Percentiles rank a stretch among this genome's conserved stretches.
These are phyloP conservation scores for Pestalotiopsis sp. DNA, from an alignment of 2,329 filamentous ascomycete species.

Conservation along the genomic window DNA sequence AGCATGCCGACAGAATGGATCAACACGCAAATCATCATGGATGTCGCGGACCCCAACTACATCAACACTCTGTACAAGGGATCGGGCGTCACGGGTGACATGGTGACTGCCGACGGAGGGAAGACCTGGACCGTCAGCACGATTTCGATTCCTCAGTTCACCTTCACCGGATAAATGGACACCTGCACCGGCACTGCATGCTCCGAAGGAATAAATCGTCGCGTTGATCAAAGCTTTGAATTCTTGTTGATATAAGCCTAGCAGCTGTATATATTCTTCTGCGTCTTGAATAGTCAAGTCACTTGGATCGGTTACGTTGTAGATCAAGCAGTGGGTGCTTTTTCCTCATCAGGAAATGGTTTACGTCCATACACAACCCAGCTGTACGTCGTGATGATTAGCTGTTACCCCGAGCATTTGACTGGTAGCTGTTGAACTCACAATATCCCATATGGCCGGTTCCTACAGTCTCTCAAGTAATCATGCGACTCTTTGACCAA, in stretches of 20 bases:
- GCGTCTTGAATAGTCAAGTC: too few species aligned
- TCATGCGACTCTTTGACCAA: neutral
- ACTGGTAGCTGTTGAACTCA: neutral
- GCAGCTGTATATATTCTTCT: too few species aligned
- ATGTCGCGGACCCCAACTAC: conserved; percentile 36
- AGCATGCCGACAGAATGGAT: conserved; percentile 32
- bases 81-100: conserved; percentile 40
- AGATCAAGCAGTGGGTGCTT: neutral
- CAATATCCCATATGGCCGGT: neutral
- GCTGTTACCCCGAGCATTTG: neutral
- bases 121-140: conserved; percentile 45
- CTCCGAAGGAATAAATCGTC: too few species aligned
- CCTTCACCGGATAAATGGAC: conserved; percentile 12
- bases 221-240: too few species aligned
- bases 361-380: neutral
- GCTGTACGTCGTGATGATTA: neutral
- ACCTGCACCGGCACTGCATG: too few species aligned
- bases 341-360: neutral
- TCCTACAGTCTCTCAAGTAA: neutral
- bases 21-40: conserved; percentile 37
- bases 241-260: too few species aligned
- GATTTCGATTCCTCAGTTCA: conserved; percentile 35
- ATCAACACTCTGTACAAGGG: conserved; percentile 38
- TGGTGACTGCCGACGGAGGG: conserved; percentile 41
- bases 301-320: neutral